Evolutionary conservation across 805 yeast genomes (phyloP).

Genomic region (Kluyveromyces siamensis): DNA sequence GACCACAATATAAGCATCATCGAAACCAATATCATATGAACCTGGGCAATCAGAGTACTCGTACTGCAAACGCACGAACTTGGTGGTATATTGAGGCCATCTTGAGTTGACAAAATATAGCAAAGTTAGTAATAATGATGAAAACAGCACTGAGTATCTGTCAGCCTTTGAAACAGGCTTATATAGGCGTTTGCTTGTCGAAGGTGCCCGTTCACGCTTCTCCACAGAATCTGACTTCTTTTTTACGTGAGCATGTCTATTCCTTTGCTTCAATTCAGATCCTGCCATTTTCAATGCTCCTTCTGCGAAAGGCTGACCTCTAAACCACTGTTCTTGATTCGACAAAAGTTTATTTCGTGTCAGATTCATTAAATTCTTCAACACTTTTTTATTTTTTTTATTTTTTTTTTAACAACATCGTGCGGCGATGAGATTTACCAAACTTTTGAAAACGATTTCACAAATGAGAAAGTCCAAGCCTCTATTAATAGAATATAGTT

Average conservation of each 20-base stretch:
- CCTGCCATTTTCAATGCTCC: neutral
- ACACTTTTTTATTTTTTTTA: neutral
- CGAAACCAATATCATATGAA: slow-evolving; percentile 44
- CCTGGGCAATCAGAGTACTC: slow-evolving; percentile 15
- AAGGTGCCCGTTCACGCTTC: neutral
- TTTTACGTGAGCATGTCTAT: neutral
- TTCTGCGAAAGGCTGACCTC: neutral
- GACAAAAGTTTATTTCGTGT: neutral
- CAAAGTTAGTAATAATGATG: slow-evolving; percentile 13
- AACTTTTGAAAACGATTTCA: too few species aligned
- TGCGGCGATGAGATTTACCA: too few species aligned
- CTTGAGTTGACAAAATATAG: slow-evolving; percentile 19
- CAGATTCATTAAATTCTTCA: neutral
- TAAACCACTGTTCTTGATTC: neutral
- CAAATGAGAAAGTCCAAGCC: too few species aligned
- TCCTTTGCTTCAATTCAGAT: neutral
- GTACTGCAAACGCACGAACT: slow-evolving; percentile 37
- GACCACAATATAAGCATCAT: slow-evolving; percentile 46
- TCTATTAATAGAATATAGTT: too few species aligned
- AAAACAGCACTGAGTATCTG: slow-evolving; percentile 23
- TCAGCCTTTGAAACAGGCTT: slow-evolving; percentile 11
- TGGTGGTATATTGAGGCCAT: slow-evolving; percentile 20
- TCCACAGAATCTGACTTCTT: neutral
- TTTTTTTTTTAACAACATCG: neutral
- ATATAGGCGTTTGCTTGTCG: slow-evolving; percentile 3